A percentile compares a stretch with the other conserved stretches of the same genome.
These are phyloP conservation scores for cucumber (Cucumis sativus) DNA, from an alignment of 306 rosid species.

Conservation along the genomic window Cucumber_9930_V3 NC_026657.2:7379501-7380000, in stretches of 20 bases:
- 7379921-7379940: constrained; percentile 91
- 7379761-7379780: not conserved
- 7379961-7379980: constrained; percentile 40
- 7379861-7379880: constrained; percentile 98
- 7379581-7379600: too few species aligned
- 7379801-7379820: not conserved
- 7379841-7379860: constrained; percentile 22
- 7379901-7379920: constrained; percentile 64
- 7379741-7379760: not conserved
- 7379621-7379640: too few species aligned
- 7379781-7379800: not conserved
- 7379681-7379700: too few species aligned
- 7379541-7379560: too few species aligned
- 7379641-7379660: too few species aligned
- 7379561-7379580: too few species aligned
- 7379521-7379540: too few species aligned
- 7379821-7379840: not conserved
- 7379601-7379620: too few species aligned
- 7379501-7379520: not conserved
- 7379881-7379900: constrained; percentile 79
- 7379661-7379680: too few species aligned
- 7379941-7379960: constrained; percentile 87
- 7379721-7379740: not conserved
- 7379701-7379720: not conserved
- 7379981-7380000: constrained; percentile 2